phyloP scores from a whole-genome alignment of 2,329 filamentous ascomycete genomes.

The Colletotrichum karsti region DNA sequence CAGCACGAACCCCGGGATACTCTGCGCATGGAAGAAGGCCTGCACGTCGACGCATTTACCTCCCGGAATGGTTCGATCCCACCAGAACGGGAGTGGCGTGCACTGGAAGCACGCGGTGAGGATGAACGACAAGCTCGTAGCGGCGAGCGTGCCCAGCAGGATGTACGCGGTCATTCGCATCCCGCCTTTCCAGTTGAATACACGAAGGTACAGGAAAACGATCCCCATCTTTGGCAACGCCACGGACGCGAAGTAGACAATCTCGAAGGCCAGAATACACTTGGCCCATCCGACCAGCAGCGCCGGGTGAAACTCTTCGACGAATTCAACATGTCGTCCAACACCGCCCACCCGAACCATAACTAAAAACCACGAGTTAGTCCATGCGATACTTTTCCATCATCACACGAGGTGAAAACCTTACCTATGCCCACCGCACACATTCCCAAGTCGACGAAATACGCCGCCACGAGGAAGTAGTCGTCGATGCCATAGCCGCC shows the following conservation, averaged over 20 bases:
- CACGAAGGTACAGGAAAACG: constrained; percentile 38
- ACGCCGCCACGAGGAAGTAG: constrained; percentile 23
- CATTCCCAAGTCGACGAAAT: constrained; percentile 22
- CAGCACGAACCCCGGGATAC: constrained; percentile 32
- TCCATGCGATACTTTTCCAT: background rate
- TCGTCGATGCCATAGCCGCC: constrained; percentile 23
- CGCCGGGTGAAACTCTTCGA: constrained; percentile 29
- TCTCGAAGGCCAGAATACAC: constrained; percentile 36
- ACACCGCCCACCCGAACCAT: constrained; percentile 35
- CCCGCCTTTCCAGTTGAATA: constrained; percentile 36
- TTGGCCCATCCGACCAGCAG: constrained; percentile 33
- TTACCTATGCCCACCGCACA: constrained; percentile 24
- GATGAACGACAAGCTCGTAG: constrained; percentile 33
- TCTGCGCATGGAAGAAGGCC: constrained; percentile 36
- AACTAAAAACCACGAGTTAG: constrained; percentile 24
- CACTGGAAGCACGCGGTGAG: constrained; percentile 45
- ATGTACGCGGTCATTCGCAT: constrained; percentile 30
- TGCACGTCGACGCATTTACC: constrained; percentile 43
- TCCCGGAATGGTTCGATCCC: constrained; percentile 34
- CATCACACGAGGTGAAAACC: background rate
- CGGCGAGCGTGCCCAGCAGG: constrained; percentile 31
- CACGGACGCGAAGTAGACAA: constrained; percentile 38
- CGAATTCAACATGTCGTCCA: constrained; percentile 32
- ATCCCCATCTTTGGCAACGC: constrained; percentile 39
- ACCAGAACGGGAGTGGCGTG: constrained; percentile 43